A percentile compares a stretch with the other conserved stretches of the same genome.
Evolutionary conservation across 2,329 filamentous ascomycete species (phyloP).

Genomic region (Xylariaceae sp.): DNA sequence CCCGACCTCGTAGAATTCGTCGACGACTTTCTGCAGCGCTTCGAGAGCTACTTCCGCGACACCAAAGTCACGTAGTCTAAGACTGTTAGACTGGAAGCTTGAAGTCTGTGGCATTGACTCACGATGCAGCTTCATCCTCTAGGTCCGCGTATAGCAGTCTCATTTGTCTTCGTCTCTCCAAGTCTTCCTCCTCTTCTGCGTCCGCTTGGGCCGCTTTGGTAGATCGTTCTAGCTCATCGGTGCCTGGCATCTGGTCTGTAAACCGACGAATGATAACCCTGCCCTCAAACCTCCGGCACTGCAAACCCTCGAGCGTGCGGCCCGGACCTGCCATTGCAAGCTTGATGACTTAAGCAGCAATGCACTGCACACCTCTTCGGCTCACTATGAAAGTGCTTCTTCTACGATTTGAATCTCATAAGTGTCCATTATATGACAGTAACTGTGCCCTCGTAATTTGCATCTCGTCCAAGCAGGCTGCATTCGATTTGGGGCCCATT

Average conservation of each 20-base stretch:
- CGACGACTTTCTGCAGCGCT: conserved; percentile 6
- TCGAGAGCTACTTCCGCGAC: conserved; percentile 12
- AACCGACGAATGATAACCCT: conserved; percentile 12
- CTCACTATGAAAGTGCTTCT: too few relatives aligned
- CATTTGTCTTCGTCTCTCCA: conserved; percentile 3
- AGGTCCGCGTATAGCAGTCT: conserved; percentile 7
- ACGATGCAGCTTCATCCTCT: background rate
- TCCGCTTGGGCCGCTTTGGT: conserved; percentile 13
- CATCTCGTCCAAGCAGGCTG: too few relatives aligned
- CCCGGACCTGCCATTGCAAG: background rate
- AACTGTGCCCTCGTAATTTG: too few relatives aligned
- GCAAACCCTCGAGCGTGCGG: background rate
- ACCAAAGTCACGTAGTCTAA: conserved; percentile 11
- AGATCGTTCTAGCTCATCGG: conserved; percentile 12
- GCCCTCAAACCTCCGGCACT: conserved; percentile 2
- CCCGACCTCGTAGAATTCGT: conserved; percentile 10
- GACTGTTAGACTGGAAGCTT: background rate
- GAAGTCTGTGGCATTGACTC: background rate
- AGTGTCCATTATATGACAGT: too few relatives aligned
- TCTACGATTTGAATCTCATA: too few relatives aligned
- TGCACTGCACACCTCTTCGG: too few relatives aligned
- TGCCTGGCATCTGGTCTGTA: conserved; percentile 11
- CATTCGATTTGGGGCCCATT: too few relatives aligned
- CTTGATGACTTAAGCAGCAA: background rate
- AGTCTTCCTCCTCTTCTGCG: conserved; percentile 11